Evolutionary conservation across 208 protist species (phyloP).

Genomic region (Angomonas deanei): DNA sequence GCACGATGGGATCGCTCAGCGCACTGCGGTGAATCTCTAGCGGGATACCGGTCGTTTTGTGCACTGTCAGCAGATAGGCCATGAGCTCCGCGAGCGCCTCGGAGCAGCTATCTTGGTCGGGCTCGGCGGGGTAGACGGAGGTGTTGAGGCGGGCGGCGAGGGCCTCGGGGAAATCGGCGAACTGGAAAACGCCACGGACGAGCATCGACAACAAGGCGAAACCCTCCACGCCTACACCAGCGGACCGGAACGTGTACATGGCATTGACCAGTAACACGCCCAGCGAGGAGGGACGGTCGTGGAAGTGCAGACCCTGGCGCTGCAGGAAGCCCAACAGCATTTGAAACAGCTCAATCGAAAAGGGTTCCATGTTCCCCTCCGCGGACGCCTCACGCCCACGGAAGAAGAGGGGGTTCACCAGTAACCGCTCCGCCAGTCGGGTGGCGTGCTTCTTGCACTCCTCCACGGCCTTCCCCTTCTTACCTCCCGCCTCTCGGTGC

Average conservation of each 20-base stretch:
- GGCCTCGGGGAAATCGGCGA: conserved; percentile 19
- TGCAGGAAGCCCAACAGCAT: conserved; percentile 81
- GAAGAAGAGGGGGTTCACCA: conserved; percentile 83
- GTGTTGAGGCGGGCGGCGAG: conserved; percentile 32
- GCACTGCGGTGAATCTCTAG: conserved; percentile 84
- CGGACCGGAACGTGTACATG: conserved; percentile 80
- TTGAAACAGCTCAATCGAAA: conserved; percentile 66
- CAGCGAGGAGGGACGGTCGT: conserved; percentile 68
- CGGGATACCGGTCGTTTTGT: conserved; percentile 67
- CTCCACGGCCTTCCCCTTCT: conserved; percentile 27
- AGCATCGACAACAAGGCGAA: conserved; percentile 80
- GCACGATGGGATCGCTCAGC: conserved; percentile 71
- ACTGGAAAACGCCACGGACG: conserved; percentile 54
- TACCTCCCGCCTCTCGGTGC: conserved; percentile 37
- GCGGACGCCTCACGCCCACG: conserved; percentile 50
- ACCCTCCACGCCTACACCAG: conserved; percentile 61
- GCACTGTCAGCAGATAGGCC: conserved; percentile 70
- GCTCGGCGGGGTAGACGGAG: conserved; percentile 14
- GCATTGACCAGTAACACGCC: conserved; percentile 71
- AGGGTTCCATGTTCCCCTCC: conserved; percentile 68
- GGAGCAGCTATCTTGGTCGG: conserved; percentile 15
- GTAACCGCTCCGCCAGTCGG: conserved; percentile 62
- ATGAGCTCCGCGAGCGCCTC: conserved; percentile 65
- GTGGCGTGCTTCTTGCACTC: conserved; percentile 44
- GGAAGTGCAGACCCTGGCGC: conserved; percentile 73